Evolutionary conservation across 352 stramenopile species (phyloP).

Genomic region (Phytopythium delawarense): DNA sequence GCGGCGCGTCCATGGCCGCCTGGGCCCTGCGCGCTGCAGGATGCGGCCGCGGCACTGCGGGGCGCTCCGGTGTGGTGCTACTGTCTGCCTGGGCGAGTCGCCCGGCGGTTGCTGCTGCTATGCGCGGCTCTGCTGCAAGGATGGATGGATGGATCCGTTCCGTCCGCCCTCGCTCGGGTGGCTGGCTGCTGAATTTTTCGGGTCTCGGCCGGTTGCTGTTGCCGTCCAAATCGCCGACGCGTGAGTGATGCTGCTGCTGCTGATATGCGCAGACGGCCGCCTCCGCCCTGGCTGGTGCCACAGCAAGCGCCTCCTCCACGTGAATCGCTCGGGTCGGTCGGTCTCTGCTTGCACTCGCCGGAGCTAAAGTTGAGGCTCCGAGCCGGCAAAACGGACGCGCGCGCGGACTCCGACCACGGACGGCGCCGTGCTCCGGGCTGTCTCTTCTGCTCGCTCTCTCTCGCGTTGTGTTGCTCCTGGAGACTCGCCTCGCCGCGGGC

Average conservation of each 20-base stretch:
- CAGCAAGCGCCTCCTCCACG: not conserved
- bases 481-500: not conserved
- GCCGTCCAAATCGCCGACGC: not conserved
- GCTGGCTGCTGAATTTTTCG: constrained; percentile 1
- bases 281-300: too few relatives aligned
- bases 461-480: not conserved
- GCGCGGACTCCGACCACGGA: not conserved
- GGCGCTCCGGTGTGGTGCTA: not conserved
- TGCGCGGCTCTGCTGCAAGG: not conserved
- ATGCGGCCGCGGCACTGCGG: not conserved
- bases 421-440: not conserved
- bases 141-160: not conserved
- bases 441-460: constrained; percentile 4
- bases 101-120: not conserved
- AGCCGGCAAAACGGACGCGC: not conserved
- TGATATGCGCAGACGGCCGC: not conserved
- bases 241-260: not conserved
- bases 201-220: not conserved
- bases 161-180: too few relatives aligned
- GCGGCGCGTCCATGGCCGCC: constrained; percentile 1
- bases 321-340: too few relatives aligned
- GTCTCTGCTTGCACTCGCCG: not conserved
- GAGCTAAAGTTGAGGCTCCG: constrained; percentile 1
- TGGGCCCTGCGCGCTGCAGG: not conserved
- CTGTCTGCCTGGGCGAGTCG: not conserved